Evolutionary conservation across 176 grass and related monocot species (phyloP), one percentile per base, ranked within the genome.

Genomic region (Raddia distichophylla): DNA sequence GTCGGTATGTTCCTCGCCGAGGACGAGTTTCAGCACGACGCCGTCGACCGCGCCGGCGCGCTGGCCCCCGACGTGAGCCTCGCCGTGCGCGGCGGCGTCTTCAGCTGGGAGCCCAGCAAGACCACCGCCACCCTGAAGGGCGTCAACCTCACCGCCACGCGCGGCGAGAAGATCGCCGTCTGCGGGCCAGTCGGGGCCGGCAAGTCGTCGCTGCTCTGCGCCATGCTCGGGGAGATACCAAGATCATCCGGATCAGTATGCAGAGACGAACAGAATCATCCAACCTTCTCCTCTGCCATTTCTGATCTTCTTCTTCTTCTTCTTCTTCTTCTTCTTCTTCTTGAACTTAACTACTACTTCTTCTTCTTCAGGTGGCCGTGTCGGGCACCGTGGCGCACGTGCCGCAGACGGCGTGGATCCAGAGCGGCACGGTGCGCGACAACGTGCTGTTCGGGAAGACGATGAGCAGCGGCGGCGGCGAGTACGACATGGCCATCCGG

Each of bases 381-480:
- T 69, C 35, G 17, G 88, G 90, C 1, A 90, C 86, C 3, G 64
- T 90, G 0, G 90, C 94, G 35, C 92, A 94, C 42, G 94, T 97
- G 14, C 67, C 94, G 2, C 88, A 97, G 89, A 87, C 90, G 13
- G 56, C 92, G 7, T 97, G 92, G 92, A 97, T 97, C 4, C 92
- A 97, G 66, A 94, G 90, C 7, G 92, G 92, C 13, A 92, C 86
- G 17, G 84, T 94, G 53, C 87, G 78, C 2, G 77, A 97, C 20
- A 97, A 97, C 71, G 90, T 97, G 35, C 90, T 97, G 10, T 97
- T 97, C 9, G 88, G 90, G 5, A 97, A 89, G 65, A 64, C 81
- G 10, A 90, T 92, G 94, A 84, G 89, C 37, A 48, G 37, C 1
- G 55, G 37, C 37, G 48, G 37, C 1, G 55, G 37, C 1, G 76